Conservation (phyloP, 1,284 basidiomycete species). For the Malassezia pachydermatis region DNA sequence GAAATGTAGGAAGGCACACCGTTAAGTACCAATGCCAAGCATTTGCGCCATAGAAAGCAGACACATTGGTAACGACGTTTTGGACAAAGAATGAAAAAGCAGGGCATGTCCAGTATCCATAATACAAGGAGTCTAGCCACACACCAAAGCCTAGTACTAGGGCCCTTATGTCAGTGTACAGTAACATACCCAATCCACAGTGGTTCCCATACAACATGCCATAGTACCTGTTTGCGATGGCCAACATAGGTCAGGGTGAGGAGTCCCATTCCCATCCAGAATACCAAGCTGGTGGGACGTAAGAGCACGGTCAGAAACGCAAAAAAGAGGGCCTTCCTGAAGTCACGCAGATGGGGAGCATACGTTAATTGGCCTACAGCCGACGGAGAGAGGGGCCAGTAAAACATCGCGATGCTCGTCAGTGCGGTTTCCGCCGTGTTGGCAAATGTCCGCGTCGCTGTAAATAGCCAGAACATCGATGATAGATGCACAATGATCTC, state of each 20-base stretch:
- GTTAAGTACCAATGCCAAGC: slow-evolving; percentile 78
- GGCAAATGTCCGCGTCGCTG: slow-evolving; percentile 76
- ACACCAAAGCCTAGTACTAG: slow-evolving; percentile 51
- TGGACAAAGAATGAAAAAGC: slow-evolving; percentile 69
- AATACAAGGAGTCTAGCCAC: slow-evolving; percentile 61
- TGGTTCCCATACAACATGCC: slow-evolving; percentile 1
- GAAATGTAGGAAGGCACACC: slow-evolving; percentile 62
- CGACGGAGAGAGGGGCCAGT: slow-evolving; percentile 56
- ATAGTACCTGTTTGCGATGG: not conserved
- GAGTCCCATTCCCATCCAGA: slow-evolving; percentile 60
- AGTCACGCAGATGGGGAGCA: not conserved
- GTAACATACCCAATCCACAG: slow-evolving; percentile 1
- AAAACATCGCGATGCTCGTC: slow-evolving; percentile 64
- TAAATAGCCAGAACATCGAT: slow-evolving; percentile 75
- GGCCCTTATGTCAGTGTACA: slow-evolving; percentile 23
- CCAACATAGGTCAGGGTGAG: slow-evolving; percentile 17
- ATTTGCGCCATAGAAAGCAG: slow-evolving; percentile 84
- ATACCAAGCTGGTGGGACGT: slow-evolving; percentile 71
- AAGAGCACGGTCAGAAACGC: slow-evolving; percentile 60
- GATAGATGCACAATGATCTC: slow-evolving; percentile 72
- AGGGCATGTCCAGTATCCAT: slow-evolving; percentile 59
- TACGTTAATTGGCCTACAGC: not conserved
- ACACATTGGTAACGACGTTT: slow-evolving; percentile 59
- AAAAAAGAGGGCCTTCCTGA: not conserved
- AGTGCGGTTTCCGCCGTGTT: slow-evolving; percentile 86